Evolutionary conservation across 768 basidiomycete species (phyloP).

Genomic region (Pleurotus citrinopileatus): DNA sequence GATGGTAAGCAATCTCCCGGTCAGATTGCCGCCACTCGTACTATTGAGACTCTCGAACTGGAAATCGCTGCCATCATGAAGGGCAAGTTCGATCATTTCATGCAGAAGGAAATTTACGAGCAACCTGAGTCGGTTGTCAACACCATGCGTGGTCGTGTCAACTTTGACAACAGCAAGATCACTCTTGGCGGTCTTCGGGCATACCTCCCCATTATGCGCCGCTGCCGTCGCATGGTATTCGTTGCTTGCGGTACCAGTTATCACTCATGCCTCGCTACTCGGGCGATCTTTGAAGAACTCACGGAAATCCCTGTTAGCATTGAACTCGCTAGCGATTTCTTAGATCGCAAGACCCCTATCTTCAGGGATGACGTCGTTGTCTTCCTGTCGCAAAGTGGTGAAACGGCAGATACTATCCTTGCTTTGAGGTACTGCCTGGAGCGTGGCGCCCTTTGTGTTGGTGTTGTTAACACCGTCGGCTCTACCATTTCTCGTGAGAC

Average conservation of each 20-base stretch:
- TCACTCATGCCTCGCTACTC: slow-evolving; percentile 94
- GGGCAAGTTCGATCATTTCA: slow-evolving; percentile 99
- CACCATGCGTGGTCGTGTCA: slow-evolving; percentile 99
- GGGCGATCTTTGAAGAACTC: slow-evolving; percentile 97
- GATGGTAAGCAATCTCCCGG: slow-evolving; percentile 59
- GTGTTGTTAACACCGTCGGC: slow-evolving; percentile 98
- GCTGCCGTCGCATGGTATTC: slow-evolving; percentile 93
- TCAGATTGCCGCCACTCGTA: slow-evolving; percentile 74
- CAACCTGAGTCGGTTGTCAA: slow-evolving; percentile 99
- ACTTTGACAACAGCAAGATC: slow-evolving; percentile 90
- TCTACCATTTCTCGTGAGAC: slow-evolving; percentile 97
- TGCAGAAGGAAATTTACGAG: slow-evolving; percentile 99
- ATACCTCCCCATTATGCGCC: slow-evolving; percentile 93
- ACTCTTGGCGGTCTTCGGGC: slow-evolving; percentile 94
- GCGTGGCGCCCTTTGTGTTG: slow-evolving; percentile 92
- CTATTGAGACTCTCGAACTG: slow-evolving; percentile 96
- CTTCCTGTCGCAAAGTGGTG: slow-evolving; percentile 96
- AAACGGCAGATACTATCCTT: slow-evolving; percentile 97
- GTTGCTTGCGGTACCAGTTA: slow-evolving; percentile 98
- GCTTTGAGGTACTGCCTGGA: slow-evolving; percentile 96
- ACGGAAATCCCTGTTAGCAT: slow-evolving; percentile 98
- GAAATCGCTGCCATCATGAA: slow-evolving; percentile 99
- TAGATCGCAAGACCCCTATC: slow-evolving; percentile 98
- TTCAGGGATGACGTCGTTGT: slow-evolving; percentile 98
- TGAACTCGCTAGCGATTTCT: slow-evolving; percentile 96